Evolutionary conservation across 495 filamentous ascomycete genomes (phyloP).

Genomic region (Astrothelium macrocarpum): DNA sequence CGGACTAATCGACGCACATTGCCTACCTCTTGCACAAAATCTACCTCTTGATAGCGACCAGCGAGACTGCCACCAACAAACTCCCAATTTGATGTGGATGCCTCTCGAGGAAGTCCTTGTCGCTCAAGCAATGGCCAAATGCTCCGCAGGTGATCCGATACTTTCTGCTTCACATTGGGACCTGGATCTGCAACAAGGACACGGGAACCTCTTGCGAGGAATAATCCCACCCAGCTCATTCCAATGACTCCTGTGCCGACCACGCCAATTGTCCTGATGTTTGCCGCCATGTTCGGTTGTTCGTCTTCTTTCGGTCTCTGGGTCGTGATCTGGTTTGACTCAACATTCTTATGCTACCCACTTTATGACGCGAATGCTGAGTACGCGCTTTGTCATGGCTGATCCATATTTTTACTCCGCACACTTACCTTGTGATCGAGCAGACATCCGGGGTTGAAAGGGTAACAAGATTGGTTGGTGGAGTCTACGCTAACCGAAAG

Average conservation of each 20-base stretch:
- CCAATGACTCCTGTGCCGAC: slow-evolving; percentile 22
- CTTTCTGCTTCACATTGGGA: slow-evolving; percentile 13
- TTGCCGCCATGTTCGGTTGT: slow-evolving; percentile 4
- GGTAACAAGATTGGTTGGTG: not conserved
- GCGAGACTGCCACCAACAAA: slow-evolving; percentile 14
- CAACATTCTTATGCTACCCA: not conserved
- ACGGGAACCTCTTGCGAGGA: slow-evolving; percentile 14
- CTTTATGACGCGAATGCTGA: not conserved
- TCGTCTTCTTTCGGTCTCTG: not conserved
- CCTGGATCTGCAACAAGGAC: slow-evolving; percentile 17
- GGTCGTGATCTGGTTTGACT: not conserved
- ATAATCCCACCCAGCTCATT: slow-evolving; percentile 16
- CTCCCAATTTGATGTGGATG: slow-evolving; percentile 12
- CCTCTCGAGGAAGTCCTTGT: slow-evolving; percentile 11
- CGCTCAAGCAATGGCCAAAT: slow-evolving; percentile 17
- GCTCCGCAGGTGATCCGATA: slow-evolving; percentile 10
- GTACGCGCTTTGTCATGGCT: not conserved
- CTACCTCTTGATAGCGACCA: slow-evolving; percentile 13
- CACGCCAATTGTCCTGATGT: slow-evolving; percentile 17
- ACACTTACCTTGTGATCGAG: not conserved
- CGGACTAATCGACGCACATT: not conserved
- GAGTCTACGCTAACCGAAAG: not conserved
- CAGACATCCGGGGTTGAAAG: not conserved
- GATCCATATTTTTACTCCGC: not conserved
- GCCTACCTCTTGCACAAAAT: slow-evolving; percentile 23